Evolutionary conservation across 139 green algal species (phyloP).

Genomic region (Choricystis sp.): DNA sequence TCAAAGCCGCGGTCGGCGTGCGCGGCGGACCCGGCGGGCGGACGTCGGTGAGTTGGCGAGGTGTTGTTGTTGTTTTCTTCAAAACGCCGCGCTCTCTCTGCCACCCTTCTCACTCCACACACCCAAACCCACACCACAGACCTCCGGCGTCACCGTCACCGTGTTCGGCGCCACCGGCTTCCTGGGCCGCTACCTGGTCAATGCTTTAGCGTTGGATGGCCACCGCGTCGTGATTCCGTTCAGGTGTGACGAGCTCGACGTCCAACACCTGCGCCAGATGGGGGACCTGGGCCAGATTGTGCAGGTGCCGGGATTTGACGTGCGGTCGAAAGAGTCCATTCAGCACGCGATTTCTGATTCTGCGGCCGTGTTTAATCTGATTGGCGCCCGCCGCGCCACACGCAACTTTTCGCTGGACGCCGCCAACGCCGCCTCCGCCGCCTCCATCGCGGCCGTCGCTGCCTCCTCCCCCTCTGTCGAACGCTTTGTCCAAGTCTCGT

Average conservation of each 20-base stretch:
- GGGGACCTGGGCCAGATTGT: conserved; percentile 78
- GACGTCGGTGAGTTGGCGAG: conserved; percentile 33
- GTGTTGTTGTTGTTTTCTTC: neutral
- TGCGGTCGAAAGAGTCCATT: conserved; percentile 61
- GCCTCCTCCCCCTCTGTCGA: conserved; percentile 25
- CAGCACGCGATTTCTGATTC: conserved; percentile 37
- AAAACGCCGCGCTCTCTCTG: neutral
- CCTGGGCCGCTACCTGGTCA: conserved; percentile 82
- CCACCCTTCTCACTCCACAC: neutral
- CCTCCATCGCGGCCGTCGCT: conserved; percentile 30
- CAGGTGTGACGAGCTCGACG: conserved; percentile 64
- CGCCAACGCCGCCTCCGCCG: conserved; percentile 31
- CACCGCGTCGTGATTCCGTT: conserved; percentile 71
- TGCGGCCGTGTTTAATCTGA: conserved; percentile 87
- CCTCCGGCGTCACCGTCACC: conserved; percentile 69
- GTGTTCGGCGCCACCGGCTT: conserved; percentile 92
- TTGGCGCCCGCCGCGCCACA: conserved; percentile 76
- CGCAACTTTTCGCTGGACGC: conserved; percentile 85
- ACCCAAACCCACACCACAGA: conserved; percentile 17
- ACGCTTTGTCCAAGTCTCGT: conserved; percentile 61
- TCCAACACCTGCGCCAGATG: conserved; percentile 83
- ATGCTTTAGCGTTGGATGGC: conserved; percentile 57
- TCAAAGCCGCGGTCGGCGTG: too few relatives aligned
- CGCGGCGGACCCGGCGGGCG: conserved; percentile 34
- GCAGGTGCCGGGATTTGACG: conserved; percentile 24